A percentile compares a stretch with the other conserved stretches of the same genome.
These are phyloP conservation scores for Arachnomyces sp. DNA, from an alignment of 2,329 filamentous ascomycete species.

Conservation along the genomic window DNA sequence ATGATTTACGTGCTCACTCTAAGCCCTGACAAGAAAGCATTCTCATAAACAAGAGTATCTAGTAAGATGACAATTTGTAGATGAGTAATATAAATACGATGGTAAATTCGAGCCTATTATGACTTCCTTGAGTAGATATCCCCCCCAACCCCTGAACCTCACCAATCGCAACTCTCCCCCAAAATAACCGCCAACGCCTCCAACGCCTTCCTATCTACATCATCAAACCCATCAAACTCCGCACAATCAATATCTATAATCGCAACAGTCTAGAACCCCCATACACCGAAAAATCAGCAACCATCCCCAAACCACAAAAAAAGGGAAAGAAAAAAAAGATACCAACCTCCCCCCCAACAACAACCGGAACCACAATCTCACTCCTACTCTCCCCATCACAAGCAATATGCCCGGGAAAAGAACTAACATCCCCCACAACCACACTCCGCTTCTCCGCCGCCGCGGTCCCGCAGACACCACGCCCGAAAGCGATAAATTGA, in stretches of 20 bases:
- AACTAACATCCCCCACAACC: slow-evolving; percentile 36
- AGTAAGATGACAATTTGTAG: too few species aligned
- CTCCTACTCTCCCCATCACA: slow-evolving; percentile 43
- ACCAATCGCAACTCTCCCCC: slow-evolving; percentile 36
- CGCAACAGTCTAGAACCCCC: slow-evolving; percentile 39
- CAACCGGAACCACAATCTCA: slow-evolving; percentile 44
- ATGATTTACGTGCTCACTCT: too few species aligned
- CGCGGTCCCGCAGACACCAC: slow-evolving; percentile 41
- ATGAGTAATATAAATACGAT: too few species aligned
- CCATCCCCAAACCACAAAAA: neutral
- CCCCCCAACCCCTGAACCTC: neutral
- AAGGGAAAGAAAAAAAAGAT: slow-evolving; percentile 5
- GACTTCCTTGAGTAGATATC: too few species aligned
- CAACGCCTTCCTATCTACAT: slow-evolving; percentile 36
- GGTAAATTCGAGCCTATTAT: too few species aligned
- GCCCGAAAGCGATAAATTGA: slow-evolving; percentile 39
- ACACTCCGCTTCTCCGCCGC: slow-evolving; percentile 33
- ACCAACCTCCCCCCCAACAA: slow-evolving; percentile 33
- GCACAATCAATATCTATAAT: slow-evolving; percentile 44
- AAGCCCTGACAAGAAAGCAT: too few species aligned
- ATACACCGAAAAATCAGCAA: neutral
- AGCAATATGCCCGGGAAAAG: slow-evolving; percentile 43
- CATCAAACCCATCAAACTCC: slow-evolving; percentile 36
- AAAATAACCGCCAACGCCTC: slow-evolving; percentile 36
- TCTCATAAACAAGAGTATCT: too few species aligned